phyloP scores from a whole-genome alignment of 495 filamentous ascomycete species.

The Penicillium roqueforti region DNA sequence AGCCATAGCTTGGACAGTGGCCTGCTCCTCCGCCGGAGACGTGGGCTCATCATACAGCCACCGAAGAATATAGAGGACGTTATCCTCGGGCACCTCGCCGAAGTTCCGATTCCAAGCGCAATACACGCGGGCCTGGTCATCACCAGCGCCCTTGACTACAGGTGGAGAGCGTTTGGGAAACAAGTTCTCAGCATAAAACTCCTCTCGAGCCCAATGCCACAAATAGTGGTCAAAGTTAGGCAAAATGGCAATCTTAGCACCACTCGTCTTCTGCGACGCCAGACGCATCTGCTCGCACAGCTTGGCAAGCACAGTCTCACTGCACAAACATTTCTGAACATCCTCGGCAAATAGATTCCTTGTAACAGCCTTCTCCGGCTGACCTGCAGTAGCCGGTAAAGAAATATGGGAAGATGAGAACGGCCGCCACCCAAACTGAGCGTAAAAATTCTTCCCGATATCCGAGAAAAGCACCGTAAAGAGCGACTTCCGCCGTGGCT shows the following conservation, averaged over 20 bases:
- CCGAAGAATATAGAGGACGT: conserved; percentile 74
- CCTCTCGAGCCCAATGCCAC: conserved; percentile 87
- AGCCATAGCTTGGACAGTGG: conserved; percentile 42
- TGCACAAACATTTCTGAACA: conserved; percentile 37
- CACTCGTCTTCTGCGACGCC: conserved; percentile 30
- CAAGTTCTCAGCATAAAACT: conserved; percentile 65
- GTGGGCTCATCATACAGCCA: conserved; percentile 62
- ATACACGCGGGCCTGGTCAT: conserved; percentile 57
- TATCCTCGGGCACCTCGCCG: conserved; percentile 50
- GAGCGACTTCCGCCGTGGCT: conserved; percentile 34
- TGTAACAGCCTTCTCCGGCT: conserved; percentile 13
- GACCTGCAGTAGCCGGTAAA: conserved; percentile 46
- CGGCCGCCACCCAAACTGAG: conserved; percentile 72
- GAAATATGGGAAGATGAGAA: conserved; percentile 67
- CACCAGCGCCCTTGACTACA: conserved; percentile 63
- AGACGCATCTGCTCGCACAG: conserved; percentile 30
- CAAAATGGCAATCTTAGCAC: conserved; percentile 56
- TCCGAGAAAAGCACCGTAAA: conserved; percentile 87
- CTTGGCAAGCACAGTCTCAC: conserved; percentile 27
- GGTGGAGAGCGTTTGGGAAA: conserved; percentile 41
- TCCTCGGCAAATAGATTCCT: conserved; percentile 27
- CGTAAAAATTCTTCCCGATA: conserved; percentile 92
- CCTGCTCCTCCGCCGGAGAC: conserved; percentile 36
- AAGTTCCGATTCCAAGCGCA: conserved; percentile 79
- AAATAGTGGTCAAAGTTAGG: conserved; percentile 68